Percentiles rank a stretch among this genome's conserved stretches.
These are phyloP conservation scores for Dothistroma septosporum DNA, from an alignment of 2,329 filamentous ascomycete species.

Conservation along the genomic window DNA sequence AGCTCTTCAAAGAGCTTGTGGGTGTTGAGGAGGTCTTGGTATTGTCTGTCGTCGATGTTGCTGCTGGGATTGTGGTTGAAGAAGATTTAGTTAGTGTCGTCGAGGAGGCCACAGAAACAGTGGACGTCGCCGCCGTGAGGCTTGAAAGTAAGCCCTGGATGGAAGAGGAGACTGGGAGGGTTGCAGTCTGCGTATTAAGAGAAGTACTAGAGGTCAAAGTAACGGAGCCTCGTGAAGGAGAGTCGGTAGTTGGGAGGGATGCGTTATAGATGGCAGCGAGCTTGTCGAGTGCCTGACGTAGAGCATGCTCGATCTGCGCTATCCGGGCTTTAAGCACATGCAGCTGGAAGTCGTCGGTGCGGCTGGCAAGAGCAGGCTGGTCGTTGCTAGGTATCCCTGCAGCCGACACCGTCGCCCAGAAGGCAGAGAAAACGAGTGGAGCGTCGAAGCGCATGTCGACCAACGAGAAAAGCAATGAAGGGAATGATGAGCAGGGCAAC, in stretches of 20 bases:
- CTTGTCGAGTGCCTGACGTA: conserved; percentile 15
- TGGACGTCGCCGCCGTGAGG: conserved; percentile 2
- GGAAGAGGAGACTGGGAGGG: conserved; percentile 2
- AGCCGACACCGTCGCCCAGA: conserved; percentile 24
- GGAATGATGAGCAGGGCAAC: conserved; percentile 12
- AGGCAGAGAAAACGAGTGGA: conserved; percentile 22
- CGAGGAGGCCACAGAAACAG: background rate
- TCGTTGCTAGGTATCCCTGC: conserved; percentile 20
- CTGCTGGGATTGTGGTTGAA: background rate
- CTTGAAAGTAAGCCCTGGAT: conserved; percentile 3
- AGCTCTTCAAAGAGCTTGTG: conserved; percentile 1
- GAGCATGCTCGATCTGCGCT: conserved; percentile 18
- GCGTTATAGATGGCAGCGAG: conserved; percentile 17
- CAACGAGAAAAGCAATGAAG: conserved; percentile 9
- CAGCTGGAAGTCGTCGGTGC: conserved; percentile 10
- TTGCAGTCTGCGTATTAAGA: conserved; percentile 11
- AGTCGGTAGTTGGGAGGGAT: conserved; percentile 8
- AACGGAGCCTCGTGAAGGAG: conserved; percentile 12
- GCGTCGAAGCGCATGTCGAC: conserved; percentile 22
- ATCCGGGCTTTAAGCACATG: conserved; percentile 17
- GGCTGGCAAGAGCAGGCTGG: conserved; percentile 10
- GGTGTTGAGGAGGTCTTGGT: background rate
- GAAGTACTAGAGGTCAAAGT: conserved; percentile 14
- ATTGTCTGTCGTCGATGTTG: background rate
- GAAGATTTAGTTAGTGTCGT: background rate